phyloP scores from a whole-genome alignment of 345 rosid species.

The Salix viminalis region DNA sequence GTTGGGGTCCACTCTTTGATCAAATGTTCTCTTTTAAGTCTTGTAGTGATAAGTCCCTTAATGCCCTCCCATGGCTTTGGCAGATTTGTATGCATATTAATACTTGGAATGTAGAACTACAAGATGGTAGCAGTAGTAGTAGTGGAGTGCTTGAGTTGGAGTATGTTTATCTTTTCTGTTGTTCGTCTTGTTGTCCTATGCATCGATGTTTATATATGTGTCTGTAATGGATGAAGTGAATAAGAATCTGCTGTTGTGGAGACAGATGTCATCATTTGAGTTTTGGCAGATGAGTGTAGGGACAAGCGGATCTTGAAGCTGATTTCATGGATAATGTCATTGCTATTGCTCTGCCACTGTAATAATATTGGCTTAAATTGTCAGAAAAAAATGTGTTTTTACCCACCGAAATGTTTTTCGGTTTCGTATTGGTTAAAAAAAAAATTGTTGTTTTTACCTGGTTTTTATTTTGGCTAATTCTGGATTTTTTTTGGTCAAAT shows the following conservation, averaged over 20 bases:
- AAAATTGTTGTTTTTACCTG: too few species aligned
- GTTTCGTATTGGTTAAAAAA: too few species aligned
- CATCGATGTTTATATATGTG: not conserved
- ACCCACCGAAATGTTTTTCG: too few species aligned
- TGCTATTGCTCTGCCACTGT: not conserved
- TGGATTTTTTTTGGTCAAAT: too few species aligned
- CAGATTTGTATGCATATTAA: not conserved
- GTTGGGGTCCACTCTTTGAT: constrained; percentile 1
- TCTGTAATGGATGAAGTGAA: constrained; percentile 1
- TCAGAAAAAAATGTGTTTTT: not conserved
- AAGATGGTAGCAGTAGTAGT: not conserved
- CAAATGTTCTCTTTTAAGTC: not conserved
- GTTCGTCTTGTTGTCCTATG: not conserved
- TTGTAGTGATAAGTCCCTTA: not conserved
- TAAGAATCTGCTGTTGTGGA: not conserved
- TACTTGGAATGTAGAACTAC: not conserved
- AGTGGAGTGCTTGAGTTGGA: not conserved
- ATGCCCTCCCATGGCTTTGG: not conserved
- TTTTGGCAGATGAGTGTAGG: constrained; percentile 2
- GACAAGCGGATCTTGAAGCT: not conserved
- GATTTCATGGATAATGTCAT: constrained; percentile 3
- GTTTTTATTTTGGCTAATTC: too few species aligned
- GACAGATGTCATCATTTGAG: not conserved
- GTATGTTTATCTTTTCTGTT: not conserved
- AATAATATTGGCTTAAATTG: not conserved